A percentile compares a stretch with the other conserved stretches of the same genome.
Conservation (phyloP, 2,329 filamentous ascomycete genomes). For the Scedosporium apiospermum region DNA sequence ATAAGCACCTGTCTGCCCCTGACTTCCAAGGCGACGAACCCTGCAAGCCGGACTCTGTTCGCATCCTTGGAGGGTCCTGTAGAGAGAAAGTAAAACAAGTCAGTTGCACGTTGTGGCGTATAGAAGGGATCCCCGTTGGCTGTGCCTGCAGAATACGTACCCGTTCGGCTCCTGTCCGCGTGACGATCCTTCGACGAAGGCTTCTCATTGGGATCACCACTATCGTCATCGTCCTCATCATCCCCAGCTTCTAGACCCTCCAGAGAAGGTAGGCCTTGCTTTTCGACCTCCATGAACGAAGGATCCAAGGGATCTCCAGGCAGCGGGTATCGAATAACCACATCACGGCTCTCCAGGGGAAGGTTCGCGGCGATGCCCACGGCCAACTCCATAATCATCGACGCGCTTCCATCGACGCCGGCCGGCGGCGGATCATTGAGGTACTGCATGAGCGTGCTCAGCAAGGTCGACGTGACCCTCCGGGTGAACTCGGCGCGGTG, state of each 20-base stretch:
- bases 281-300: constrained; percentile 79
- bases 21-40: constrained; percentile 67
- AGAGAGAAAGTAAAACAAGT: not conserved
- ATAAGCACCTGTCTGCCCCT: constrained; percentile 64
- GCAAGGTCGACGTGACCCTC: constrained; percentile 58
- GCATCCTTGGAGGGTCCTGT: constrained; percentile 26
- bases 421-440: constrained; percentile 67
- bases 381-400: constrained; percentile 88
- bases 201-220: constrained; percentile 35
- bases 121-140: not conserved
- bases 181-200: constrained; percentile 17
- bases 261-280: constrained; percentile 56
- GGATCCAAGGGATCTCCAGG: constrained; percentile 63
- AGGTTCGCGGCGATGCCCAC: constrained; percentile 78
- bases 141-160: not conserved
- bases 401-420: constrained; percentile 78
- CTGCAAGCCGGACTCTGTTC: constrained; percentile 61
- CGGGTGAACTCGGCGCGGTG: constrained; percentile 62
- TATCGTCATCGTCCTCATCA: constrained; percentile 31
- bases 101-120: not conserved
- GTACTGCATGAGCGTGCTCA: constrained; percentile 60
- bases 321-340: constrained; percentile 75
- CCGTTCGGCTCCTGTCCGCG: not conserved
- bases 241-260: constrained; percentile 33
- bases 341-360: constrained; percentile 83